Evolutionary conservation across 2,329 filamentous ascomycete genomes (phyloP).

Genomic region (Ophiostoma pallidulum): DNA sequence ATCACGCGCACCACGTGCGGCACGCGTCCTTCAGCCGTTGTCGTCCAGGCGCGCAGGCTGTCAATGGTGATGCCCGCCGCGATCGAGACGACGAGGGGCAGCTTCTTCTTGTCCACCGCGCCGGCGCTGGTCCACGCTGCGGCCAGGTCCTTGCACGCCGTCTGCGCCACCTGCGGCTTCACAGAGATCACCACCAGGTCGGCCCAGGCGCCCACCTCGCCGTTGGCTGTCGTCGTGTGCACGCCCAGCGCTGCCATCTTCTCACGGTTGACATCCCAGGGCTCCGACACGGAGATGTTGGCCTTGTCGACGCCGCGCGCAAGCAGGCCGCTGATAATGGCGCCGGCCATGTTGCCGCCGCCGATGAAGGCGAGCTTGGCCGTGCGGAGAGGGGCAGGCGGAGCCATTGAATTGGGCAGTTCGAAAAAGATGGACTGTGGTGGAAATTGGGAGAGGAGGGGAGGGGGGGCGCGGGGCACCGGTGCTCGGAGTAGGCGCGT

Average conservation of each 20-base stretch:
- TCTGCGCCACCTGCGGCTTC: slow-evolving; percentile 41
- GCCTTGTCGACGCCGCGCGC: slow-evolving; percentile 33
- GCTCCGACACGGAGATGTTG: slow-evolving; percentile 40
- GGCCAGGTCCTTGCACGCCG: slow-evolving; percentile 38
- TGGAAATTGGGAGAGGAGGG: neutral
- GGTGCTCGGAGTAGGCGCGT: too few relatives aligned
- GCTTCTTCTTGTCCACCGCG: slow-evolving; percentile 10
- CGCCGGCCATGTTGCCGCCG: slow-evolving; percentile 43
- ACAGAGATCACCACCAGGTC: slow-evolving; percentile 41
- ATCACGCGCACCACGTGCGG: slow-evolving; percentile 42
- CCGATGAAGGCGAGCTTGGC: slow-evolving; percentile 31
- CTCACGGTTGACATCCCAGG: slow-evolving; percentile 42
- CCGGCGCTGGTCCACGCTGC: slow-evolving; percentile 25
- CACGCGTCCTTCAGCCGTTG: slow-evolving; percentile 26
- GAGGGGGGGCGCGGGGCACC: too few relatives aligned
- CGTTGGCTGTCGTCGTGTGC: slow-evolving; percentile 36
- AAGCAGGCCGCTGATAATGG: slow-evolving; percentile 41
- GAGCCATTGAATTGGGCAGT: slow-evolving; percentile 11
- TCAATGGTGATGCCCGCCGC: slow-evolving; percentile 39
- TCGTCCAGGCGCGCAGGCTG: slow-evolving; percentile 35
- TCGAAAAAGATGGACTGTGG: neutral
- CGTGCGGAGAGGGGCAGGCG: slow-evolving; percentile 19
- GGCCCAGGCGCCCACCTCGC: slow-evolving; percentile 33
- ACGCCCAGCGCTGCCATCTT: slow-evolving; percentile 39
- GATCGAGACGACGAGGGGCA: slow-evolving; percentile 40